Percentiles rank a stretch among this genome's conserved stretches.
These are phyloP conservation scores for Candida chilensis DNA, from an alignment of 805 yeast genomes.

Conservation along the genomic window DNA sequence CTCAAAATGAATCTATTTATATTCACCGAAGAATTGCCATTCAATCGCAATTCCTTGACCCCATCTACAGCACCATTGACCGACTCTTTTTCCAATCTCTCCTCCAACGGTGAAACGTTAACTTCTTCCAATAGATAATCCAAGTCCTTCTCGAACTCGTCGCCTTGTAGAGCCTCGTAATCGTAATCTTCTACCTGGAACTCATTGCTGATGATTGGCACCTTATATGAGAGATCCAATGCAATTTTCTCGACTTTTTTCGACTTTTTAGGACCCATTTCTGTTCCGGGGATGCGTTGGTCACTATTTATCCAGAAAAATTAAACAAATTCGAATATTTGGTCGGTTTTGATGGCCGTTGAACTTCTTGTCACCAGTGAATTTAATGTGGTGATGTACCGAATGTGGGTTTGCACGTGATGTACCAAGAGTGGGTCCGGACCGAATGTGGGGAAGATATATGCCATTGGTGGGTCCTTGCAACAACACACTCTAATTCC, in stretches of 20 bases:
- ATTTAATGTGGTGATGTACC: too few relatives aligned
- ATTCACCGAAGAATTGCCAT: too few relatives aligned
- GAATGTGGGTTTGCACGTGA: too few relatives aligned
- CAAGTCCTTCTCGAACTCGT: not conserved
- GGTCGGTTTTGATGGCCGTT: too few relatives aligned
- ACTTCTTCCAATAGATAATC: not conserved
- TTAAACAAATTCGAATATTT: not conserved
- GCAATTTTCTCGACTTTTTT: not conserved
- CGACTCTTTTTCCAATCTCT: not conserved
- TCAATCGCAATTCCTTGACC: too few relatives aligned
- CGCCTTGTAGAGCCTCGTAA: not conserved
- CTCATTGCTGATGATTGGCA: not conserved
- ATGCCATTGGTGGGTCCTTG: too few relatives aligned
- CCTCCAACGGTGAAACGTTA: not conserved
- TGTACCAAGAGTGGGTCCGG: too few relatives aligned
- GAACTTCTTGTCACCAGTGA: too few relatives aligned
- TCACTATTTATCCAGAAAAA: not conserved
- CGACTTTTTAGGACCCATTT: not conserved
- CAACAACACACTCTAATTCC: too few relatives aligned
- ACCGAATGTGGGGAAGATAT: too few relatives aligned
- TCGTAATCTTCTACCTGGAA: conserved; percentile 1
- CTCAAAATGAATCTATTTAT: too few relatives aligned
- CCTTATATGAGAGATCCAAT: not conserved
- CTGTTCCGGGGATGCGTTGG: too few relatives aligned
- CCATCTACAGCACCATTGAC: not conserved